Base-by-base conservation (phyloP, 83 land plant species). In the Isoetes engelmannii region DNA sequence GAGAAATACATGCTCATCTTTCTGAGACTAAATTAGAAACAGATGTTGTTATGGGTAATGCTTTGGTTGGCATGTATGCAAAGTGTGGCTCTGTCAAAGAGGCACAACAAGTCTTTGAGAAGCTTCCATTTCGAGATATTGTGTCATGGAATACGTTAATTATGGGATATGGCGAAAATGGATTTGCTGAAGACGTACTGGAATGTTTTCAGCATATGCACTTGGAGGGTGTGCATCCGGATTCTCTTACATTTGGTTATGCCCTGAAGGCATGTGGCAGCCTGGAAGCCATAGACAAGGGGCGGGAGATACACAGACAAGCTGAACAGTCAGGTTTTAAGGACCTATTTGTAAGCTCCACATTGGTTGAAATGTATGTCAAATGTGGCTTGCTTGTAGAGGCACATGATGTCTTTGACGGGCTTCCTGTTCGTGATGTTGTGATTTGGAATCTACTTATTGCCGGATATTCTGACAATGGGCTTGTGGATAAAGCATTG, bases 351-450 rank as follows among this genome's bases (percentile, higher is more conserved):
- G 37, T 74, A 10, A 18, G 12, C 41, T 66, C 67, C 67, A 70
- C 69, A n/a, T 67, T 74, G 48, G 6, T 74, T 6, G 53, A 56
- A 47, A 64, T 67, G 21, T 74, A 63, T 21, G 55, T 63, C 10
- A 74, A 74, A 46, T 15, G 41, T 67, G 70, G 71, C 12, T 44
- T 21, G 12, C 53, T 74, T 48, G 3, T 1, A 8, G 55, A 57
- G 5, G 70, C 76, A 0, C 48, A n/a, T n/a, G n/a, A n/a, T n/a
- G n/a, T n/a, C n/a, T 65, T 65, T 15, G 50, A 45, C 49, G 13
- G 21, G 48, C 49, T 65, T 12, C 12, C 68, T 4, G 21, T 12
- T 13, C 68, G 68, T 4, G 48, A 65, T 65, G 13, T 65, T 4
- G 49, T 65, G 7, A 17, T 41, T 4, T 65, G 68, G 68, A 65